A percentile compares a stretch with the other conserved stretches of the same genome.
These are phyloP conservation scores for Yamadazyma diospyri DNA, from an alignment of 1,139 yeast species.

Conservation along the genomic window DNA sequence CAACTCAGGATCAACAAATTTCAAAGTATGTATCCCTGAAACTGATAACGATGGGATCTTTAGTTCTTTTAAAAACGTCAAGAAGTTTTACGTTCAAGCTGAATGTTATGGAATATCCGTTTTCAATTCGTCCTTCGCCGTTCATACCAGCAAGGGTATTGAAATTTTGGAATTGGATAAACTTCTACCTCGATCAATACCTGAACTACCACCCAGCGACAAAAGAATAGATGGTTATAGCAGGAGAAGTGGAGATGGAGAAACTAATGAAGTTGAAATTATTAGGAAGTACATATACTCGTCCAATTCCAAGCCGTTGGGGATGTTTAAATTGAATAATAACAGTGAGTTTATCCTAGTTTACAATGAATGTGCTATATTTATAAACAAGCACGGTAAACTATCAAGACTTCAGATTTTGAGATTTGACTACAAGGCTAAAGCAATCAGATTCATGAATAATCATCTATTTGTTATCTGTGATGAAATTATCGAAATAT, in stretches of 20 bases:
- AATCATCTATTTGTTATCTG: conserved; percentile 63
- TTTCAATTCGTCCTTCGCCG: conserved; percentile 60
- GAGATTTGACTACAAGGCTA: conserved; percentile 61
- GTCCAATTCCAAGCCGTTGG: conserved; percentile 49
- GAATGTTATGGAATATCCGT: conserved; percentile 57
- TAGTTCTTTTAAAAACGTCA: conserved; percentile 48
- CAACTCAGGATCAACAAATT: conserved; percentile 42
- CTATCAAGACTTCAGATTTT: conserved; percentile 55
- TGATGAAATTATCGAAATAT: conserved; percentile 69
- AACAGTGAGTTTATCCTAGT: conserved; percentile 57
- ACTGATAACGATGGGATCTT: conserved; percentile 48
- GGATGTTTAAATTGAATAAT: conserved; percentile 58
- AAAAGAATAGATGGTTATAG: conserved; percentile 33
- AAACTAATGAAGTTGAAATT: conserved; percentile 23
- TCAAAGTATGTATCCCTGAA: conserved; percentile 51
- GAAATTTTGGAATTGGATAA: conserved; percentile 64
- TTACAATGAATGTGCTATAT: conserved; percentile 71
- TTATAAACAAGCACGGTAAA: conserved; percentile 64
- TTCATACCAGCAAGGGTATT: conserved; percentile 67
- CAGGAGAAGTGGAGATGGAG: conserved; percentile 17
- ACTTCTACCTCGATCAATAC: conserved; percentile 52
- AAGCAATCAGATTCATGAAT: conserved; percentile 50
- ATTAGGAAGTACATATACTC: conserved; percentile 33
- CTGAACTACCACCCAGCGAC: conserved; percentile 36
- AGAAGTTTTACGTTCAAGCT: conserved; percentile 46